Base-by-base conservation (phyloP, 495 filamentous ascomycete species). In the Clavariopsis aquatica region DNA sequence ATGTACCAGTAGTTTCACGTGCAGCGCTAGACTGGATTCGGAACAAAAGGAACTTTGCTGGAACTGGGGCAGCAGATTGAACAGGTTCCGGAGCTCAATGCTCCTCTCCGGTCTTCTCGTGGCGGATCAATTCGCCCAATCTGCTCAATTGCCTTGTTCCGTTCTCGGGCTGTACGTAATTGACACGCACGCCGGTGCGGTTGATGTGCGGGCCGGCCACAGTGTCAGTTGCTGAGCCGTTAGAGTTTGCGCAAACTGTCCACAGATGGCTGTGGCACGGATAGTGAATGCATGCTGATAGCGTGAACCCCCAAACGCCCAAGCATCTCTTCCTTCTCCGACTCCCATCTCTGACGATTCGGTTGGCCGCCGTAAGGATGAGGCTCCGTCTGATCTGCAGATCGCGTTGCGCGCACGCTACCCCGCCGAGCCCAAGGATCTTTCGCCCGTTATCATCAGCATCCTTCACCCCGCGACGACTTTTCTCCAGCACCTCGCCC, bases 401-500 rank as follows among this genome's bases (percentile, higher is more conserved):
- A 31, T 2, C n/a, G 34, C 43, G 52, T 43, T 13, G 17, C 51
- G 26, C 36, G 24, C 55, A n/a, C 23, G 45, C 59, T 62, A 62
- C 65, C 54, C 60, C 65, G 60, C 59, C 47, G 53, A 31, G 23
- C 47, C 28, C 38, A 7, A 49, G 26, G 47, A 23, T 49, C 38
- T 57, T 60, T 51, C 29, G 34, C 46, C 47, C 62, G 57, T 31
- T 27, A 53, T 24, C 13, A 53, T 24, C 6, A n/a, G 9, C 52
- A 19, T 53, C 20, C 9, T 0, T 7, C 55, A 62, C 57, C 41
- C 15, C 27, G n/a, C 36, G 27, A 58, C 64, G 58, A 53, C 61
- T 56, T 4, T 84, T 85, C 69, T 85, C 82, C 61, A 77, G 72
- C 71, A 80, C 78, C 69, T 27, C 71, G 36, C 73, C 75, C 68